Conservation (phyloP, 768 basidiomycete species). For the Russula sp. region DNA sequence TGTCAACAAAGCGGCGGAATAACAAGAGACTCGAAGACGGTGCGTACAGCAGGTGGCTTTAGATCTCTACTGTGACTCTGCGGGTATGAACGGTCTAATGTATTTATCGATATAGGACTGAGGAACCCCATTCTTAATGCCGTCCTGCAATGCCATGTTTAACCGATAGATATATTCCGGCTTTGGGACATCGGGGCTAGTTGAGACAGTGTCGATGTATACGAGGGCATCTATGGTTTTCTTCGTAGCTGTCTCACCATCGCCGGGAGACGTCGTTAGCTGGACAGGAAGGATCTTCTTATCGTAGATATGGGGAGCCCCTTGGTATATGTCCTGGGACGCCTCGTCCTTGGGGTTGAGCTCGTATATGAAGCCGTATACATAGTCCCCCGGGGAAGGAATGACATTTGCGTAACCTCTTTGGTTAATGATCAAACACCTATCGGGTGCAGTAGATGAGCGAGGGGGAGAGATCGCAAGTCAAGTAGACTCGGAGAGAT, state of each 20-base stretch:
- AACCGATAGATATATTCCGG: slow-evolving; percentile 27
- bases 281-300: slow-evolving; percentile 17
- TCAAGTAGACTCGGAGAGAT: no score
- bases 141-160: slow-evolving; percentile 20
- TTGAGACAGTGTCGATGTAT: slow-evolving; percentile 16
- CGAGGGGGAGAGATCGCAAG: no score
- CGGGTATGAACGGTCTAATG: slow-evolving; percentile 26
- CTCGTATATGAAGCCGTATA: slow-evolving; percentile 23
- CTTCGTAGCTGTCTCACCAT: background rate
- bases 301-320: background rate
- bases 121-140: slow-evolving; percentile 10
- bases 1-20: background rate
- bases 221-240: slow-evolving; percentile 13
- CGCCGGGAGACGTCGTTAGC: background rate
- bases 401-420: slow-evolving; percentile 17
- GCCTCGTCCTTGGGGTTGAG: slow-evolving; percentile 14
- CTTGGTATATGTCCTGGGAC: slow-evolving; percentile 16
- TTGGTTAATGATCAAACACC: slow-evolving; percentile 28
- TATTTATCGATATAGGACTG: slow-evolving; percentile 22
- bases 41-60: background rate
- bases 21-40: background rate
- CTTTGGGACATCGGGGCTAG: slow-evolving; percentile 17
- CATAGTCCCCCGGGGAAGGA: slow-evolving; percentile 13
- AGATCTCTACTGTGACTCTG: background rate
- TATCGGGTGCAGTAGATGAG: background rate